Conservation (phyloP, 1,284 basidiomycete species). For the Porogramme epimiltina region DNA sequence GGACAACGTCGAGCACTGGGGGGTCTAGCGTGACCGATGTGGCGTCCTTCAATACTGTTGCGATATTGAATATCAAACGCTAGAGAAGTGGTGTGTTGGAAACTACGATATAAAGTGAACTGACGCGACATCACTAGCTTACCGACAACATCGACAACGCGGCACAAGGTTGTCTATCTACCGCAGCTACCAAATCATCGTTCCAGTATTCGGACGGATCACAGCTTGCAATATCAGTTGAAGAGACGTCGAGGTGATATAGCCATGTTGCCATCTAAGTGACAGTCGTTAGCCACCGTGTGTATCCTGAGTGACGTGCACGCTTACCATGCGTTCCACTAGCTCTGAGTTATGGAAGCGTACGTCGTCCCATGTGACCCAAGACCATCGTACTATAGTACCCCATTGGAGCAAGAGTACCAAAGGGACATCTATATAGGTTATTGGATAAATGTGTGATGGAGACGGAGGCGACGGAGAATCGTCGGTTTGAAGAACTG, state of each 20-base stretch:
- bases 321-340: slow-evolving; percentile 51
- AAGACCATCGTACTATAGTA: slow-evolving; percentile 57
- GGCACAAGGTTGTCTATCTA: slow-evolving; percentile 3
- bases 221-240: background rate
- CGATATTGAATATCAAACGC: slow-evolving; percentile 8
- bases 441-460: slow-evolving; percentile 24
- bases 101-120: background rate
- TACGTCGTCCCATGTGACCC: slow-evolving; percentile 62
- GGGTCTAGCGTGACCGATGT: background rate
- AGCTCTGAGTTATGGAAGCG: slow-evolving; percentile 49
- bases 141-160: slow-evolving; percentile 20
- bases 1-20: slow-evolving; percentile 6
- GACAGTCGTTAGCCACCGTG: slow-evolving; percentile 3
- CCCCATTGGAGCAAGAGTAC: slow-evolving; percentile 56
- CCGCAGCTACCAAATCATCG: slow-evolving; percentile 1
- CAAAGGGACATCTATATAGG: slow-evolving; percentile 44
- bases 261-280: slow-evolving; percentile 56
- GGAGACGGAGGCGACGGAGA: slow-evolving; percentile 12
- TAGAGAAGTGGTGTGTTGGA: background rate
- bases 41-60: background rate
- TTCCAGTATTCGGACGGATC: slow-evolving; percentile 13
- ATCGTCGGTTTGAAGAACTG: slow-evolving; percentile 35
- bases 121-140: background rate
- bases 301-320: background rate
- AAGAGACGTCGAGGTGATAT: slow-evolving; percentile 29